Evolutionary conservation across 306 rosid genomes (phyloP).

Genomic region (Glycyrrhiza uralensis): DNA sequence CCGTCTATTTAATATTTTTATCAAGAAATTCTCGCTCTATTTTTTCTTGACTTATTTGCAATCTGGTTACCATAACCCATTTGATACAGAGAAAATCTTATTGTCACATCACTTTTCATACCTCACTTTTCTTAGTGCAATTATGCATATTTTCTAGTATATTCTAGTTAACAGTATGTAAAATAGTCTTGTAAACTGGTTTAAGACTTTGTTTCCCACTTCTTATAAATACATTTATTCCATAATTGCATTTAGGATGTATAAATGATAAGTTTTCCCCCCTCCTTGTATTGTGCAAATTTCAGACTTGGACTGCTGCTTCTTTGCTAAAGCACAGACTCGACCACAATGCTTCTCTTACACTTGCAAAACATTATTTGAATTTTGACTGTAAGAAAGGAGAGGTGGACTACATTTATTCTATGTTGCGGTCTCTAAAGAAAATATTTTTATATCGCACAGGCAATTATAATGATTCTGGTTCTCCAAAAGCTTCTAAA

Average conservation of each 20-base stretch:
- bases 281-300: slow-evolving; percentile 20
- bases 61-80: too few relatives aligned
- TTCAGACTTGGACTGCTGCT: slow-evolving; percentile 83
- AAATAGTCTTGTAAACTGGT: neutral
- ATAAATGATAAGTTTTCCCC: slow-evolving; percentile 2
- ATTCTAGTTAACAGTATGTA: neutral
- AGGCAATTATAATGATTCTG: slow-evolving; percentile 24
- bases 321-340: slow-evolving; percentile 56
- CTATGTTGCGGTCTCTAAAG: slow-evolving; percentile 68
- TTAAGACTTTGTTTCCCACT: slow-evolving; percentile 2
- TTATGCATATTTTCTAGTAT: slow-evolving; percentile 13
- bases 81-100: neutral
- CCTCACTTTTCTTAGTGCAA: neutral
- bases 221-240: neutral
- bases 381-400: slow-evolving; percentile 60
- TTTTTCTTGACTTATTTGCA: neutral
- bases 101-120: neutral
- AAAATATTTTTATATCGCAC: slow-evolving; percentile 44
- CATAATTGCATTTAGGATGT: slow-evolving; percentile 6
- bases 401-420: slow-evolving; percentile 56
- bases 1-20: neutral
- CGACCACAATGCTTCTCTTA: slow-evolving; percentile 53
- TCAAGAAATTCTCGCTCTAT: neutral
- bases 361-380: slow-evolving; percentile 49
- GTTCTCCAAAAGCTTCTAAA: slow-evolving; percentile 35